phyloP scores from a whole-genome alignment of 805 yeast genomes.

The Grigorovia jiainica region DNA sequence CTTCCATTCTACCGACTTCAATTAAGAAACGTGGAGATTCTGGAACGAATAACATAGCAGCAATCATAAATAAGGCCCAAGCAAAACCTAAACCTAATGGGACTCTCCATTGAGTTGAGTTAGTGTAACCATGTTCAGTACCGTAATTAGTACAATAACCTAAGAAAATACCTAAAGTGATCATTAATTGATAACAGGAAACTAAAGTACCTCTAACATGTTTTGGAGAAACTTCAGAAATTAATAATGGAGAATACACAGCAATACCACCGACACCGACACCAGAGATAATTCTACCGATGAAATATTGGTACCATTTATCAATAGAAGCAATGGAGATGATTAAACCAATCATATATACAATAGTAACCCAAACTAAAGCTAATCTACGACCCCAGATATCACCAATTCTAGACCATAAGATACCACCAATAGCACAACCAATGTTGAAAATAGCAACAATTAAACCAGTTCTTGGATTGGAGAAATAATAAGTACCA shows the following conservation, averaged over 20 bases:
- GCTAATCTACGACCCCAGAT: conserved; percentile 57
- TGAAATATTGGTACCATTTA: conserved; percentile 67
- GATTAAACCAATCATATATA: conserved; percentile 58
- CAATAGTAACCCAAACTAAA: conserved; percentile 33
- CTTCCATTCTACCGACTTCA: conserved; percentile 46
- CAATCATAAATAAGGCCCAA: conserved; percentile 34
- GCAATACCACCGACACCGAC: conserved; percentile 71
- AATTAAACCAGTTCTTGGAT: conserved; percentile 47
- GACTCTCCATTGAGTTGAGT: conserved; percentile 72
- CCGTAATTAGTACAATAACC: no score
- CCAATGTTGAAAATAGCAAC: conserved; percentile 62
- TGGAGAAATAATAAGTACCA: conserved; percentile 41
- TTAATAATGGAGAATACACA: conserved; percentile 66
- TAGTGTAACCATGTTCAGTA: conserved; percentile 38
- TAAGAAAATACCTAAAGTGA: conserved; percentile 65
- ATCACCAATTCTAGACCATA: conserved; percentile 52
- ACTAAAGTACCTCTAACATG: conserved; percentile 64
- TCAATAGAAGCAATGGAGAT: conserved; percentile 48
- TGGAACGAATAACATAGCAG: conserved; percentile 45
- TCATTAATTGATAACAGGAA: conserved; percentile 63
- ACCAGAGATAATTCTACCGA: conserved; percentile 62
- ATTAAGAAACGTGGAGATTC: conserved; percentile 66
- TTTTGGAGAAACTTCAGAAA: conserved; percentile 63
- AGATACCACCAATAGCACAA: conserved; percentile 64
- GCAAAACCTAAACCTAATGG: conserved; percentile 51